Conservation (phyloP, 164 flowering plant genomes). For the Kingdonia uniflora region DNA sequence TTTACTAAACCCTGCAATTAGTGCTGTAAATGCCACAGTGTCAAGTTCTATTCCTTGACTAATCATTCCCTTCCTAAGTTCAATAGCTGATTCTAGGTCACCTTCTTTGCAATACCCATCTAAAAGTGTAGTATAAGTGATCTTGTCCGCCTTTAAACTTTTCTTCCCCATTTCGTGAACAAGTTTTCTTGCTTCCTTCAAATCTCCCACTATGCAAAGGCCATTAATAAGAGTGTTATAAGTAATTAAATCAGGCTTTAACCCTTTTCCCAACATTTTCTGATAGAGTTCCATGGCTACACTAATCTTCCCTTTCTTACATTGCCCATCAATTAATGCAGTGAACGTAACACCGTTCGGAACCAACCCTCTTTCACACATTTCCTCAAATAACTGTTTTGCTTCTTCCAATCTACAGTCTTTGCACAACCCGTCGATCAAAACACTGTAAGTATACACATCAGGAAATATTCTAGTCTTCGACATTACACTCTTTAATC, state of each 20-base stretch:
- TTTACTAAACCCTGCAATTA: conserved; percentile 51
- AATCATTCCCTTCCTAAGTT: conserved; percentile 38
- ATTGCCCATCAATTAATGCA: conserved; percentile 61
- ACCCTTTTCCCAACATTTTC: conserved; percentile 38
- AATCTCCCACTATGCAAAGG: conserved; percentile 53
- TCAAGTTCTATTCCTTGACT: conserved; percentile 49
- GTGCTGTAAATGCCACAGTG: conserved; percentile 60
- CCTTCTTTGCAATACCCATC: conserved; percentile 77
- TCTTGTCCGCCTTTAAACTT: conserved; percentile 56
- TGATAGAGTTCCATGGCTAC: conserved; percentile 43
- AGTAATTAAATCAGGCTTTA: conserved; percentile 51
- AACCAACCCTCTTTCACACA: conserved; percentile 38
- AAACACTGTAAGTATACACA: conserved; percentile 56
- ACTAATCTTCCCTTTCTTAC: conserved; percentile 39
- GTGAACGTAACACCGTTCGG: conserved; percentile 62
- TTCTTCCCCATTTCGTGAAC: conserved; percentile 36
- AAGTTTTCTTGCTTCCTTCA: conserved; percentile 39
- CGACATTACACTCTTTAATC: conserved; percentile 40
- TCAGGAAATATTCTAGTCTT: conserved; percentile 33
- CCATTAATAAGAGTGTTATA: conserved; percentile 60
- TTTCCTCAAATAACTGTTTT: conserved; percentile 36
- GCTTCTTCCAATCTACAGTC: conserved; percentile 48
- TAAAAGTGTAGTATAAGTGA: conserved; percentile 66
- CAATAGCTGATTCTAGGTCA: conserved; percentile 45
- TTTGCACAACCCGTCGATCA: conserved; percentile 56